Evolutionary conservation across 371 early-diverging fungal genomes (phyloP).

Genomic region (Mortierella sp.): DNA sequence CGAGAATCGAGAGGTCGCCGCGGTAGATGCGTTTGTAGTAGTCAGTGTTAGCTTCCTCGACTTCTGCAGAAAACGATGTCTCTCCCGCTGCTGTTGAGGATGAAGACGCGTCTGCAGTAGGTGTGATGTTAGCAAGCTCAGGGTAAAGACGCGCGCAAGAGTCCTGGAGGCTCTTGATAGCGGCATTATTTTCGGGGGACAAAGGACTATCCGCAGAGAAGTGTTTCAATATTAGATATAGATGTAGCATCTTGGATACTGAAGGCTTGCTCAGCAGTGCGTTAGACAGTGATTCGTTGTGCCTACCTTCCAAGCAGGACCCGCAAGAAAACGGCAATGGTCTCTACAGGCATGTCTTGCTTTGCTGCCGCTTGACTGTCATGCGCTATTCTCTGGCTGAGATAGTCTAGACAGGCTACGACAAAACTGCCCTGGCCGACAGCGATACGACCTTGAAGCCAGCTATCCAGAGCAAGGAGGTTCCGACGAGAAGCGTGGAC

Average conservation of each 20-base stretch:
- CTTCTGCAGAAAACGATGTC: conserved; percentile 62
- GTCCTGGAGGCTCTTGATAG: conserved; percentile 70
- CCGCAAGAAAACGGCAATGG: conserved; percentile 76
- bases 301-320: conserved; percentile 71
- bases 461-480: conserved; percentile 88
- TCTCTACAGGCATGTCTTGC: conserved; percentile 70
- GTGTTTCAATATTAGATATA: no score
- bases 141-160: conserved; percentile 72
- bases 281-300: background rate
- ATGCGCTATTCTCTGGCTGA: conserved; percentile 73
- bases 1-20: conserved; percentile 77
- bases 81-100: conserved; percentile 31
- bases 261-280: no score
- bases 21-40: conserved; percentile 84
- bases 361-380: conserved; percentile 40
- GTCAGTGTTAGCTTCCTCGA: conserved; percentile 83
- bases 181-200: conserved; percentile 69
- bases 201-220: no score
- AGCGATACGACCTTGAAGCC: conserved; percentile 81
- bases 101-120: conserved; percentile 47
- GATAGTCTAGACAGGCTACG: conserved; percentile 81
- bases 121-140: conserved; percentile 60
- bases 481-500: conserved; percentile 85
- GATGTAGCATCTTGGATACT: no score
- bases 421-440: conserved; percentile 78